phyloP scores from a whole-genome alignment of 305 asterid genomes.

The Fraxinus velutina region DNA sequence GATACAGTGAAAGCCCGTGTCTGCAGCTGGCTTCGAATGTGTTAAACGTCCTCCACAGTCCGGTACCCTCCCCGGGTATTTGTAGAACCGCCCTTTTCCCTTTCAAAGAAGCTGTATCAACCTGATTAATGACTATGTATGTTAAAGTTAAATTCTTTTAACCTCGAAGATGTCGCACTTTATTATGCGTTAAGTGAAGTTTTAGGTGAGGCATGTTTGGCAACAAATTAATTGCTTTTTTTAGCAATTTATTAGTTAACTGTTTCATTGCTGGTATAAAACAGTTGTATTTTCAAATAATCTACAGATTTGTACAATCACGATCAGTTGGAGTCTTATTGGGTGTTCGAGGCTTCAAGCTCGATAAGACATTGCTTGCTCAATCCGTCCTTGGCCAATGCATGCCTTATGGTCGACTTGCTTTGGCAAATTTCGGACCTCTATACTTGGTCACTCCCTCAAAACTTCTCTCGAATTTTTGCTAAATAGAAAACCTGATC shows the following conservation, averaged over 20 bases:
- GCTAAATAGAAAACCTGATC: not conserved
- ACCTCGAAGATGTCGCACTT: not conserved
- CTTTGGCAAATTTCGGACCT: not conserved
- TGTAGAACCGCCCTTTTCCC: not conserved
- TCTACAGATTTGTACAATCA: not conserved
- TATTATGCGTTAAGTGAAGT: not conserved
- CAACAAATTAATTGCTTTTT: not conserved
- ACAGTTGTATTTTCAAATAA: not conserved
- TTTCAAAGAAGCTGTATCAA: not conserved
- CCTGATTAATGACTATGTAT: not conserved
- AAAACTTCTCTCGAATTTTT: not conserved
- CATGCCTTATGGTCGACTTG: not conserved
- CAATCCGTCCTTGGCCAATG: not conserved
- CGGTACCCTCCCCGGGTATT: not conserved
- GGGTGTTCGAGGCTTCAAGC: not conserved
- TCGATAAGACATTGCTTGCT: not conserved
- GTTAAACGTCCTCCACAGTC: not conserved
- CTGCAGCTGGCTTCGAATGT: not conserved
- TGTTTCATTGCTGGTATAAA: not conserved
- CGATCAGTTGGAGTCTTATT: not conserved
- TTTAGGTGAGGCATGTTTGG: not conserved
- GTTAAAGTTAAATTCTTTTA: not conserved
- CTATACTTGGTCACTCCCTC: not conserved
- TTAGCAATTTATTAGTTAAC: not conserved
- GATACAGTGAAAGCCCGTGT: not conserved